Base-by-base conservation (phyloP, 345 rosid genomes). In the Passiflora organensis region DNA sequence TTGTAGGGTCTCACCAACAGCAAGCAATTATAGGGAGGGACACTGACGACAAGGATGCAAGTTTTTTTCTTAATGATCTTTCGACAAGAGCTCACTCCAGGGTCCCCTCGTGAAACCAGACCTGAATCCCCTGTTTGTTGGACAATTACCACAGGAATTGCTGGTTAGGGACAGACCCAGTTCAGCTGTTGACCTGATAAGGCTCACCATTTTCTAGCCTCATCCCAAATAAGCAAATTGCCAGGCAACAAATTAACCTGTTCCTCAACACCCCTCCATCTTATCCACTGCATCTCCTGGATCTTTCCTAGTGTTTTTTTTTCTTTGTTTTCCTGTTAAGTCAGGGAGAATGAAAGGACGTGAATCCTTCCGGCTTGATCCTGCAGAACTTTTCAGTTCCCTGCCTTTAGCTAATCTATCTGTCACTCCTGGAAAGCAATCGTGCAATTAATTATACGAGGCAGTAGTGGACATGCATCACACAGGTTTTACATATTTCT, bases 1-100 rank as follows among this genome's bases (percentile, higher is more conserved):
- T 45, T 15, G 47, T 25, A 4, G 51, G 54, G 53, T 38, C 28
- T 47, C 55, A 5, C 32, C 20, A 55, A 5, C 49, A 38, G 60
- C 47, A 44, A 18, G 25, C 20, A 60, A 36, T 50, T 42, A 20
- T 37, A 60, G 32, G 43, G 34, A 28, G 34, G 34, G 34, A 28
- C 34, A 28, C 5, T 28, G 13, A 32, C 13, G 8, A 0, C 22
- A 21, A 24, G 20, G 21, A 25, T 13, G 12, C 20, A 16, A 10
- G 9, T 10, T 15, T 17, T 28, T 16, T 49, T 15, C 17, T 17
- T 13, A 6, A 15, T 13, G 47, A 43, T 37, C 48, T 49, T 17
- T 28, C 8, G 44, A 58, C 44, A 6, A 6, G 17, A 2, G 19
- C 53, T 10, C 1, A 15, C 23, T 14, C 3, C 43, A 41, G 43